Evolutionary conservation across 2,329 filamentous ascomycete genomes (phyloP).

Genomic region (Madurella mycetomatis): DNA sequence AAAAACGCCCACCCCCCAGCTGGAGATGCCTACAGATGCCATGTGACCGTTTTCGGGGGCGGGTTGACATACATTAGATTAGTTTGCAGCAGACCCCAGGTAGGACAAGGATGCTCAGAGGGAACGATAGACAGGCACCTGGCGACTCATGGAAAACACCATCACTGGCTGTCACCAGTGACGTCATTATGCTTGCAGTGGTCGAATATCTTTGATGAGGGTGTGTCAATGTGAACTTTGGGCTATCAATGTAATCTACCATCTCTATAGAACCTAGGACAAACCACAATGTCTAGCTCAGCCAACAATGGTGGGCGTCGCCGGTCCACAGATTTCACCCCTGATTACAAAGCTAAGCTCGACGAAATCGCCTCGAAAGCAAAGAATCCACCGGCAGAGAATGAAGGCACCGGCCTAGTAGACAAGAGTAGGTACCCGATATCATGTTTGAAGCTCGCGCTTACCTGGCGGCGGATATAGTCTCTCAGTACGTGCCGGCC

Average conservation of each 20-base stretch:
- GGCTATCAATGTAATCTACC: too few species aligned
- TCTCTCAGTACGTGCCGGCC: slow-evolving; percentile 13
- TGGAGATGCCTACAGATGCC: too few species aligned
- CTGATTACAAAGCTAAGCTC: slow-evolving; percentile 41
- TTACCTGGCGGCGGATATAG: neutral
- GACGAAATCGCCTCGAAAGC: slow-evolving; percentile 36
- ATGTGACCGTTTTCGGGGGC: too few species aligned
- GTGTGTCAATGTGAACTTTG: neutral
- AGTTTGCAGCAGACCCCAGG: too few species aligned
- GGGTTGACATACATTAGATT: too few species aligned
- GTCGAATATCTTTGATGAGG: neutral
- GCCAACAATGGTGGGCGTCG: slow-evolving; percentile 10
- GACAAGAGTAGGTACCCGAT: slow-evolving; percentile 38
- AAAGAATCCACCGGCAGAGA: slow-evolving; percentile 11
- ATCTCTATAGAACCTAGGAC: neutral
- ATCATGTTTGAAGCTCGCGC: neutral
- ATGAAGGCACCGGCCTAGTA: slow-evolving; percentile 32
- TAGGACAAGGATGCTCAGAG: too few species aligned
- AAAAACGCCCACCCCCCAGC: too few species aligned
- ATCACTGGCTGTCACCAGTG: neutral
- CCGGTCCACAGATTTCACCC: slow-evolving; percentile 1
- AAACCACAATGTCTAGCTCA: slow-evolving; percentile 3
- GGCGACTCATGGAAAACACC: too few species aligned
- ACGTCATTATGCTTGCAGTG: neutral
- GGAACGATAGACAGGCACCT: too few species aligned